Conservation (phyloP, 257 asterid species). For the Solanum chiquidenum region DNA sequence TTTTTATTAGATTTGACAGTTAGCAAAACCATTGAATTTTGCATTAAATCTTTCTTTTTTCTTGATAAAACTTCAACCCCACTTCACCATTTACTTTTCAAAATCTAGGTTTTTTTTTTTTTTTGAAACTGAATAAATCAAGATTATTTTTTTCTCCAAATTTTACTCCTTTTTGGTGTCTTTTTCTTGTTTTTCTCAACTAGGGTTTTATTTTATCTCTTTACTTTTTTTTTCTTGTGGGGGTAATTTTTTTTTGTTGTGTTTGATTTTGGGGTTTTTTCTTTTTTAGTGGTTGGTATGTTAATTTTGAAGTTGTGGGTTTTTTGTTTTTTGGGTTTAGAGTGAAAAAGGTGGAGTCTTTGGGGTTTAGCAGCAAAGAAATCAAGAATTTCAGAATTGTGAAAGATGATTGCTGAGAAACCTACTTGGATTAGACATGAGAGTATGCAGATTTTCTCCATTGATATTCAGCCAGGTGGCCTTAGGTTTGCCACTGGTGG, state of each 20-base stretch:
- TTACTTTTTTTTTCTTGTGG: background rate
- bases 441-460: conserved; percentile 80
- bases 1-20: conserved; percentile 11
- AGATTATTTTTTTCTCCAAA: background rate
- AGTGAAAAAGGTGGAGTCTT: conserved; percentile 9
- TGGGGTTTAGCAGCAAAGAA: background rate
- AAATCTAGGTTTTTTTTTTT: background rate
- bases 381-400: background rate
- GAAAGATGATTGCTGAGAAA: conserved; percentile 76
- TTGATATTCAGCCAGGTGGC: conserved; percentile 96
- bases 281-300: background rate
- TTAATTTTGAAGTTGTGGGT: conserved; percentile 5
- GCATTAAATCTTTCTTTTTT: background rate
- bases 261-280: conserved; percentile 17
- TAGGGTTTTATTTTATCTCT: conserved; percentile 19
- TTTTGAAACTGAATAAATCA: background rate
- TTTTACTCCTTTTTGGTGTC: background rate
- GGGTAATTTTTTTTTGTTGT: conserved; percentile 10
- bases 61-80: background rate
- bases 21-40: background rate
- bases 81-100: background rate
- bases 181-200: conserved; percentile 2
- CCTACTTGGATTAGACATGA: conserved; percentile 85
- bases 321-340: conserved; percentile 10
- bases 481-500: conserved; percentile 98